Base-by-base conservation (phyloP, 495 filamentous ascomycete species). In the Xylaria telfairii region DNA sequence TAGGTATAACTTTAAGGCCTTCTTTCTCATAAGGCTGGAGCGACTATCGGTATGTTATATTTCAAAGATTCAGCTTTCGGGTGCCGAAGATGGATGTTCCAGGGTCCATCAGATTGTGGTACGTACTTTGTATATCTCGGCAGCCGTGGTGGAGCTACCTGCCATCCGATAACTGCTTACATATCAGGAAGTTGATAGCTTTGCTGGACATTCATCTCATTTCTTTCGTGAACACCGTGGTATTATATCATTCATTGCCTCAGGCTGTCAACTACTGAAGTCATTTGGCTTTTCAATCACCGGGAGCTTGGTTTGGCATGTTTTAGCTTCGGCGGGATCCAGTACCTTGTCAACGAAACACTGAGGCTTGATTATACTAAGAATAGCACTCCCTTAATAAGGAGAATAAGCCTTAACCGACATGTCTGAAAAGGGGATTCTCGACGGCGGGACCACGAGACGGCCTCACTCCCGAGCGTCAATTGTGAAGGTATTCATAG, bases 381-480 rank as follows among this genome's bases (percentile, higher is more conserved):
- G 19, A 61, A 61, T 41, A 61, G 59, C 5, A 15, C 32, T 59
- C 37, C 19, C 13, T 30, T 26, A 17, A 64, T 30, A 28, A 30
- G 61, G 32, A 41, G 19, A 4, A 47, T 26, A 47, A 6, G 8
- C 26, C 57, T 37, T 42, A 13, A 34, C 30, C 32, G 54, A 41
- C 17, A 71, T 71, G 69, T 60, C 63, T 41, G 51, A 71, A 24
- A 71, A 71, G 39, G 53, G 44, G 19, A 47, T 42, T 26, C 63
- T 61, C 53, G 28, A 67, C 44, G 44, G 53, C 21, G 54, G 53
- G 32, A 17, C 54, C 1, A 24, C 54, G 4, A n/a, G 53, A 21
- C 64, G 57, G 37, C 69, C 72, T 69, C 74, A 69, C 1, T 39
- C 70, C 28, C 70, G 70, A 4, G 4, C 26, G 30, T 74, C 72